Percentiles rank a stretch among this genome's conserved stretches.
Evolutionary conservation across 1,139 yeast genomes (phyloP).

Genomic region (Taphrina populina): DNA sequence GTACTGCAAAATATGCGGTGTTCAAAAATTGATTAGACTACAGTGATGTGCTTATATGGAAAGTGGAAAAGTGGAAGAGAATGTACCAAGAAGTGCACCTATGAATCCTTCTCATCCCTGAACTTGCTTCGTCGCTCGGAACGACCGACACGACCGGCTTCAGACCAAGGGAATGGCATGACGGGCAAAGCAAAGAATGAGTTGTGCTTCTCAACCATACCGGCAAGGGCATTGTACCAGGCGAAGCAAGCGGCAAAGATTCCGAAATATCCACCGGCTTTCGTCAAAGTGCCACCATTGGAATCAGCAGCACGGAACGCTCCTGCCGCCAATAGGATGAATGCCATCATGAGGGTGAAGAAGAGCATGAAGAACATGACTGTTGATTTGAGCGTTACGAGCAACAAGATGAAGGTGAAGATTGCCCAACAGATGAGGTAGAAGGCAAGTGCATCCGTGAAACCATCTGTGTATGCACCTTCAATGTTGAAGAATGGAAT

Average conservation of each 20-base stretch:
- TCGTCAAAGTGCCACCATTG: constrained; percentile 48
- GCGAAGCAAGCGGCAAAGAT: constrained; percentile 75
- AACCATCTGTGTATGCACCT: constrained; percentile 53
- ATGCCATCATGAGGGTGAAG: constrained; percentile 63
- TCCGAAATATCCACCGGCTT: constrained; percentile 81
- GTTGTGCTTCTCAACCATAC: constrained; percentile 68
- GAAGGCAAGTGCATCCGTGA: constrained; percentile 66
- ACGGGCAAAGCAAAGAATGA: constrained; percentile 38
- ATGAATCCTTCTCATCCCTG: constrained; percentile 30
- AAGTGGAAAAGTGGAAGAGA: too few species aligned
- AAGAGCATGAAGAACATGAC: constrained; percentile 70
- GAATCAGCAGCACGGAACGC: constrained; percentile 49
- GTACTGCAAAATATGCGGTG: too few species aligned
- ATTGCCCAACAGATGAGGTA: constrained; percentile 76
- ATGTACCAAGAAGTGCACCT: too few species aligned
- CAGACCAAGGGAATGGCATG: constrained; percentile 37
- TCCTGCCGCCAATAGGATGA: constrained; percentile 64
- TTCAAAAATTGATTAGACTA: too few species aligned
- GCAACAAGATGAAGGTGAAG: constrained; percentile 65
- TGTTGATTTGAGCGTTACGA: constrained; percentile 75
- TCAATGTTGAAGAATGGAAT: constrained; percentile 72
- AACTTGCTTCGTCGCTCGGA: constrained; percentile 6
- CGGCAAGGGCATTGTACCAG: constrained; percentile 92
- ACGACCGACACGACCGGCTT: constrained; percentile 31
- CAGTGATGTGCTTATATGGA: too few species aligned